Evolutionary conservation across 208 protist genomes (phyloP).

Genomic region (Kentomonas sorsogonicus): DNA sequence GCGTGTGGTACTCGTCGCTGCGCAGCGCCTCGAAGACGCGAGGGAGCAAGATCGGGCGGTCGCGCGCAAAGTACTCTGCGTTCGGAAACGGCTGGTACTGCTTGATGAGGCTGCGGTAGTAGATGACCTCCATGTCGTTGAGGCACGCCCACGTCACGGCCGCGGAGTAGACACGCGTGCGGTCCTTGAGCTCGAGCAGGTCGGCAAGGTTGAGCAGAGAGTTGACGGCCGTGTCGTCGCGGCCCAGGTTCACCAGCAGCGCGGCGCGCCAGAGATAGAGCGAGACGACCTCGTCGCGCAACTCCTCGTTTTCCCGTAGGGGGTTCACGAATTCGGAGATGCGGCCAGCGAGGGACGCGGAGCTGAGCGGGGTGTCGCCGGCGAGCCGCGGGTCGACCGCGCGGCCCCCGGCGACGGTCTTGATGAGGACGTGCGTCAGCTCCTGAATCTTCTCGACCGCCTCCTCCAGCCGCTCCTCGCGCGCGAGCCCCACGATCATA

Average conservation of each 20-base stretch:
- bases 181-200: slow-evolving; percentile 32
- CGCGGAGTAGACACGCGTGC: slow-evolving; percentile 39
- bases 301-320: slow-evolving; percentile 29
- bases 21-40: slow-evolving; percentile 53
- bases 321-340: slow-evolving; percentile 54
- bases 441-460: slow-evolving; percentile 51
- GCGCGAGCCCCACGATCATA: slow-evolving; percentile 37
- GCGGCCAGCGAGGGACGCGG: too few relatives aligned
- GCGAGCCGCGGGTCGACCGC: slow-evolving; percentile 34
- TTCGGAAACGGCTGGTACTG: slow-evolving; percentile 46
- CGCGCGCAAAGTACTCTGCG: slow-evolving; percentile 36
- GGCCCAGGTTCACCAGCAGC: slow-evolving; percentile 70
- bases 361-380: slow-evolving; percentile 19
- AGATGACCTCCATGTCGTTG: slow-evolving; percentile 82
- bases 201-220: slow-evolving; percentile 64
- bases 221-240: slow-evolving; percentile 55
- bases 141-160: slow-evolving; percentile 67
- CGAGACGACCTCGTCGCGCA: slow-evolving; percentile 49
- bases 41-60: slow-evolving; percentile 52
- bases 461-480: slow-evolving; percentile 41
- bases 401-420: slow-evolving; percentile 26
- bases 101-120: slow-evolving; percentile 61
- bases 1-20: slow-evolving; percentile 40
- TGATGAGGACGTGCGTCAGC: slow-evolving; percentile 28
- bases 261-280: slow-evolving; percentile 76